These are phyloP conservation scores for Taiozyma sp. DNA, from an alignment of 1,139 yeast species.

Conservation along the genomic window DNA sequence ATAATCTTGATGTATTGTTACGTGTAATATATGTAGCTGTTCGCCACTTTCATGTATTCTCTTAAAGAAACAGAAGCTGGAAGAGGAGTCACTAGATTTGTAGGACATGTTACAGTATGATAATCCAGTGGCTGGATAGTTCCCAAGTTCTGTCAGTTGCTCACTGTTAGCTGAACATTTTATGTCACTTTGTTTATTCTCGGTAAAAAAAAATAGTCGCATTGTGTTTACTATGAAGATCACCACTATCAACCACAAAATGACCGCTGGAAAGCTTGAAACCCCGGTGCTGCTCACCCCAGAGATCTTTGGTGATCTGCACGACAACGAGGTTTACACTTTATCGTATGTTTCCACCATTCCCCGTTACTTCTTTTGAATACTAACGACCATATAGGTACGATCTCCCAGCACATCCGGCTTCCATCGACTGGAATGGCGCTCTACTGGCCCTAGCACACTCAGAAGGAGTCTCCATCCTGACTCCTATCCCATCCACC, in stretches of 20 bases:
- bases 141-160: too few relatives aligned
- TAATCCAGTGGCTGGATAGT: too few relatives aligned
- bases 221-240: background rate
- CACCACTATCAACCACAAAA: background rate
- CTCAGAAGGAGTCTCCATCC: constrained; percentile 16
- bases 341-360: constrained; percentile 10
- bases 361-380: background rate
- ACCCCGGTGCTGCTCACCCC: constrained; percentile 18
- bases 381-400: constrained; percentile 8
- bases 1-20: background rate
- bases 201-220: background rate
- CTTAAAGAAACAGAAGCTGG: too few relatives aligned
- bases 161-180: too few relatives aligned
- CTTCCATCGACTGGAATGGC: constrained; percentile 21
- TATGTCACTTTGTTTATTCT: too few relatives aligned
- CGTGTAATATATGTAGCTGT: background rate
- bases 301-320: constrained; percentile 17
- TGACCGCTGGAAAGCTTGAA: constrained; percentile 3
- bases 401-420: constrained; percentile 15
- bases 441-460: constrained; percentile 17
- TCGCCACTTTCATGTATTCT: too few relatives aligned
- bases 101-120: too few relatives aligned
- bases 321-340: constrained; percentile 17
- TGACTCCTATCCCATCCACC: constrained; percentile 20
- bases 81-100: too few relatives aligned